Percentiles rank a stretch among this genome's conserved stretches.
phyloP scores from a whole-genome alignment of 73 alveolate genomes.

The Paraurostyla sp. region DNA sequence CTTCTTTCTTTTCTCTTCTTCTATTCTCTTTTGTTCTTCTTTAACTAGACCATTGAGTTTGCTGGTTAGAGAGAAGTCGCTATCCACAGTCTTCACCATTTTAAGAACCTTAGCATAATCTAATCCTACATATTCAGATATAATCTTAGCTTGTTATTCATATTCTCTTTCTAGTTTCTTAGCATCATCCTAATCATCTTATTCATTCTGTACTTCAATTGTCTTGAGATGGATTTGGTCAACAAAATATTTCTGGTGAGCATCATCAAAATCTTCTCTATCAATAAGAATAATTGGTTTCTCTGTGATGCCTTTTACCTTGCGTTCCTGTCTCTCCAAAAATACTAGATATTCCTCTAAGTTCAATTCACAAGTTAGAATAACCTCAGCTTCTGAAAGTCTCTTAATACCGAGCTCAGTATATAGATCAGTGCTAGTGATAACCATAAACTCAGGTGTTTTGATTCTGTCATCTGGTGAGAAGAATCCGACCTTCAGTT shows the following conservation, averaged over 20 bases:
- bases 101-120: slow-evolving; percentile 40
- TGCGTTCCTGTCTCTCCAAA: slow-evolving; percentile 38
- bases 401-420: slow-evolving; percentile 53
- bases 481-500: slow-evolving; percentile 51
- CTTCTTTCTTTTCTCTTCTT: slow-evolving; percentile 50
- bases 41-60: slow-evolving; percentile 29
- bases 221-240: slow-evolving; percentile 7
- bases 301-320: slow-evolving; percentile 55
- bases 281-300: slow-evolving; percentile 47
- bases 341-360: slow-evolving; percentile 49
- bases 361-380: slow-evolving; percentile 19
- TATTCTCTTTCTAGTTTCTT: not conserved
- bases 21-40: slow-evolving; percentile 52
- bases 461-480: slow-evolving; percentile 39
- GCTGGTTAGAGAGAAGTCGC: slow-evolving; percentile 46
- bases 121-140: slow-evolving; percentile 30
- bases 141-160: not conserved
- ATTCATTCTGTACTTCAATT: not conserved
- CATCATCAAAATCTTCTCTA: slow-evolving; percentile 57
- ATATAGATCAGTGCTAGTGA: slow-evolving; percentile 41
- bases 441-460: slow-evolving; percentile 57
- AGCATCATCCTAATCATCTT: not conserved
- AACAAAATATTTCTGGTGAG: not conserved
- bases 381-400: slow-evolving; percentile 33
- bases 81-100: slow-evolving; percentile 5